Percentiles rank a stretch among this genome's conserved stretches.
Evolutionary conservation across 306 rosid species (phyloP).

Genomic region (Trifolium pratense): DNA sequence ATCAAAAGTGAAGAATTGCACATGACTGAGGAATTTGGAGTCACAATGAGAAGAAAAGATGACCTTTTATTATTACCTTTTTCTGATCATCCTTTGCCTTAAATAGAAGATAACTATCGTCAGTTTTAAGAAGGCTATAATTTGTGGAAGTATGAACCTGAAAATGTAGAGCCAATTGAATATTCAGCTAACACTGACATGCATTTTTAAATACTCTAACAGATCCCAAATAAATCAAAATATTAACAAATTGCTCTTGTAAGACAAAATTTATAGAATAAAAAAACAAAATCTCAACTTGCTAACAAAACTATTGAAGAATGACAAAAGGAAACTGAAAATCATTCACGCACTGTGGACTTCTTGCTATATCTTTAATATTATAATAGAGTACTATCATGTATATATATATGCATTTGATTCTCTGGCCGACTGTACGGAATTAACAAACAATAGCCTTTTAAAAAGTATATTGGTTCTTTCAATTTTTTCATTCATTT

Average conservation of each 20-base stretch:
- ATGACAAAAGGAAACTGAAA: too few species aligned
- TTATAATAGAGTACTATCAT: too few species aligned
- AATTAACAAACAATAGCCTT: too few species aligned
- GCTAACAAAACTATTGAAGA: too few species aligned
- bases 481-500: neutral
- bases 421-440: neutral
- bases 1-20: slow-evolving; percentile 16
- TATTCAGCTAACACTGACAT: too few species aligned
- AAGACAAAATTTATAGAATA: too few species aligned
- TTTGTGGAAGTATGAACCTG: neutral
- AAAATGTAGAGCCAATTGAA: neutral
- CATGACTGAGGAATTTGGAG: slow-evolving; percentile 43
- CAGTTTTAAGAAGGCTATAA: neutral
- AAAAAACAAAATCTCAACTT: too few species aligned
- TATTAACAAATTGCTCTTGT: too few species aligned
- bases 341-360: too few species aligned
- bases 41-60: slow-evolving; percentile 24
- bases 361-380: too few species aligned
- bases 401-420: neutral
- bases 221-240: too few species aligned
- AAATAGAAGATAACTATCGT: neutral
- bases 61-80: slow-evolving; percentile 1
- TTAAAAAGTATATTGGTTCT: neutral
- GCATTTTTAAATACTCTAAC: too few species aligned
- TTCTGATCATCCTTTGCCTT: neutral